phyloP scores from a whole-genome alignment of 2,329 filamentous ascomycete genomes.

The Gnomoniopsis smithogilvyi region DNA sequence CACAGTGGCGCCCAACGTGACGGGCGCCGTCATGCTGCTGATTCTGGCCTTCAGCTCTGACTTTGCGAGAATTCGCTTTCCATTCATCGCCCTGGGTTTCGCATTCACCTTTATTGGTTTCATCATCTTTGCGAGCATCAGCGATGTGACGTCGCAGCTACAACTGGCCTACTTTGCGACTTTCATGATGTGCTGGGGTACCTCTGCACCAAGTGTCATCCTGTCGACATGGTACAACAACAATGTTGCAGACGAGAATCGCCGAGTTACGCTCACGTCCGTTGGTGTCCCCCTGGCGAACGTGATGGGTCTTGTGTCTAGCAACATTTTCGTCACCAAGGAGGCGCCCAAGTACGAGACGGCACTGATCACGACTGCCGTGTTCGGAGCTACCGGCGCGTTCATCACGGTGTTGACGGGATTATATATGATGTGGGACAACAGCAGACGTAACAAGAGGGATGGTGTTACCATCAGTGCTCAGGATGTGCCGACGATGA shows the following conservation, averaged over 20 bases:
- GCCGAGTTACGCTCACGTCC: constrained; percentile 66
- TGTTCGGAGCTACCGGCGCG: constrained; percentile 59
- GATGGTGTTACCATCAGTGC: constrained; percentile 55
- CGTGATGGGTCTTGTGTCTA: constrained; percentile 68
- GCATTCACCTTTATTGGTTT: constrained; percentile 73
- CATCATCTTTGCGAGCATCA: constrained; percentile 65
- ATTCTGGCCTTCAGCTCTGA: constrained; percentile 71
- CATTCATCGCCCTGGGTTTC: constrained; percentile 73
- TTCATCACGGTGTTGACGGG: constrained; percentile 55
- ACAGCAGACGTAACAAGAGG: constrained; percentile 53
- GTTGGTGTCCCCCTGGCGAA: constrained; percentile 74
- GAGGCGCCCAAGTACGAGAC: constrained; percentile 64
- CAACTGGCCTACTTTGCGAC: constrained; percentile 70
- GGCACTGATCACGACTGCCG: constrained; percentile 61
- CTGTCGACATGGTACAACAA: constrained; percentile 71
- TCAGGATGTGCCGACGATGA: constrained; percentile 53
- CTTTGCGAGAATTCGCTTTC: constrained; percentile 60
- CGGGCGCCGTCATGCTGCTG: constrained; percentile 69
- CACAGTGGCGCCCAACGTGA: constrained; percentile 75
- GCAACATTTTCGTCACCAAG: constrained; percentile 63
- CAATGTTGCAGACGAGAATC: constrained; percentile 75
- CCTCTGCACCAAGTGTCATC: constrained; percentile 69
- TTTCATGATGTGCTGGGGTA: constrained; percentile 84
- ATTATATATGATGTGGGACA: constrained; percentile 63
- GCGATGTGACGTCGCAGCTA: constrained; percentile 60